phyloP scores from a whole-genome alignment of 2,329 filamentous ascomycete species.

The Aureobasidium sp. region DNA sequence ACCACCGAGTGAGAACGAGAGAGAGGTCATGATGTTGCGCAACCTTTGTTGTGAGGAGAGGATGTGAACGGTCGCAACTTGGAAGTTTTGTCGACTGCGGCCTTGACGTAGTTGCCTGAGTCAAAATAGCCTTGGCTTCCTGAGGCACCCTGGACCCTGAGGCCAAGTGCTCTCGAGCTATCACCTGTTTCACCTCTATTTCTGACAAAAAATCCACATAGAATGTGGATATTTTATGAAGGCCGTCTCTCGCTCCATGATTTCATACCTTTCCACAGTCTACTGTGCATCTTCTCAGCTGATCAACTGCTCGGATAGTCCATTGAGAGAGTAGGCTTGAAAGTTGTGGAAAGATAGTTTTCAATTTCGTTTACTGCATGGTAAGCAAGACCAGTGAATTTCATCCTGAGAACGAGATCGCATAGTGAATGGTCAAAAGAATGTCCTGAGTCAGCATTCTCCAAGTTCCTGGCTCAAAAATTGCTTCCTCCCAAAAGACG shows the following conservation, averaged over 20 bases:
- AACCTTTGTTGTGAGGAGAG: not conserved
- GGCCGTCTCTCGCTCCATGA: too few species aligned
- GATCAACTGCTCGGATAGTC: not conserved
- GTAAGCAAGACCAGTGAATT: not conserved
- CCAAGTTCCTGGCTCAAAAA: not conserved
- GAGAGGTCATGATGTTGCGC: not conserved
- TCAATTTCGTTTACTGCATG: not conserved
- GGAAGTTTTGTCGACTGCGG: not conserved
- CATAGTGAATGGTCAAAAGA: too few species aligned
- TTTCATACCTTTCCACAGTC: not conserved
- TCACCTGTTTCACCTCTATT: not conserved
- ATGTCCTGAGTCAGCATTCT: not conserved
- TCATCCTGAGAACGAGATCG: not conserved
- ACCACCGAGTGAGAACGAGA: constrained; percentile 9
- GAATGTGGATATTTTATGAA: not conserved
- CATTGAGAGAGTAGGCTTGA: not conserved
- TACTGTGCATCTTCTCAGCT: not conserved
- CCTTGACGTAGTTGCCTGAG: constrained; percentile 3
- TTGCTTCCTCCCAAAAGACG: not conserved
- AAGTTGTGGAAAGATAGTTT: not conserved
- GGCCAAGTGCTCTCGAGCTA: too few species aligned
- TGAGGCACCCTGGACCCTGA: not conserved
- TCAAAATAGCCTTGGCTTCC: not conserved
- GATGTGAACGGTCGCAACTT: not conserved
- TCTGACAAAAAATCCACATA: not conserved